A percentile compares a stretch with the other conserved stretches of the same genome.
Conservation (phyloP, 2,329 filamentous ascomycete species). For the Hypomyces rosellus region DNA sequence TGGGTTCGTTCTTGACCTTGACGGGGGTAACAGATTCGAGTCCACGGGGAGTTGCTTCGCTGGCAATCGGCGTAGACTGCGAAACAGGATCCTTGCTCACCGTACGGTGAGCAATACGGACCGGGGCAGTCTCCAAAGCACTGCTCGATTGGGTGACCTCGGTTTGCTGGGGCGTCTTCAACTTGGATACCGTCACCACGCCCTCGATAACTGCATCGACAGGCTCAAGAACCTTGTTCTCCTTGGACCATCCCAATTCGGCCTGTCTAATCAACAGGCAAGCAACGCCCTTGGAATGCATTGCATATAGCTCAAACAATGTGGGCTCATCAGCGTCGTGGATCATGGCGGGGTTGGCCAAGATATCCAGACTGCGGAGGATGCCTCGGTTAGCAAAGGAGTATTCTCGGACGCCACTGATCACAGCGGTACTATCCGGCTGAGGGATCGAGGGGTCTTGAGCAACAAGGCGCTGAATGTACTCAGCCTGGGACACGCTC, state of each 20-base stretch:
- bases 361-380: slow-evolving; percentile 83
- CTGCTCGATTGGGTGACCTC: slow-evolving; percentile 24
- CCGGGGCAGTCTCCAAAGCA: slow-evolving; percentile 31
- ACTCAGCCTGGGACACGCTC: slow-evolving; percentile 79
- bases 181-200: slow-evolving; percentile 66
- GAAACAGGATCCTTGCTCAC: slow-evolving; percentile 30
- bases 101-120: slow-evolving; percentile 29
- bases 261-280: slow-evolving; percentile 79
- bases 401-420: slow-evolving; percentile 94
- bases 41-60: slow-evolving; percentile 24
- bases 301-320: slow-evolving; percentile 90
- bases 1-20: slow-evolving; percentile 39
- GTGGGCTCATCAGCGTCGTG: slow-evolving; percentile 62
- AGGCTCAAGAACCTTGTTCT: slow-evolving; percentile 77
- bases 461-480: slow-evolving; percentile 69
- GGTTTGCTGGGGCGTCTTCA: slow-evolving; percentile 48
- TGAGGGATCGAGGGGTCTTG: slow-evolving; percentile 69
- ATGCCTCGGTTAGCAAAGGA: slow-evolving; percentile 82
- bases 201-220: slow-evolving; percentile 71
- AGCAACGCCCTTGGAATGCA: slow-evolving; percentile 97
- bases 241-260: slow-evolving; percentile 85
- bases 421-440: slow-evolving; percentile 91
- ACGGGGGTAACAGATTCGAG: slow-evolving; percentile 27
- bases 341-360: slow-evolving; percentile 62
- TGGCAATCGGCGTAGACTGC: slow-evolving; percentile 17